Percentiles rank a stretch among this genome's conserved stretches.
phyloP scores from a whole-genome alignment of 176 grass and related monocot species.

The Themeda triandra region DNA sequence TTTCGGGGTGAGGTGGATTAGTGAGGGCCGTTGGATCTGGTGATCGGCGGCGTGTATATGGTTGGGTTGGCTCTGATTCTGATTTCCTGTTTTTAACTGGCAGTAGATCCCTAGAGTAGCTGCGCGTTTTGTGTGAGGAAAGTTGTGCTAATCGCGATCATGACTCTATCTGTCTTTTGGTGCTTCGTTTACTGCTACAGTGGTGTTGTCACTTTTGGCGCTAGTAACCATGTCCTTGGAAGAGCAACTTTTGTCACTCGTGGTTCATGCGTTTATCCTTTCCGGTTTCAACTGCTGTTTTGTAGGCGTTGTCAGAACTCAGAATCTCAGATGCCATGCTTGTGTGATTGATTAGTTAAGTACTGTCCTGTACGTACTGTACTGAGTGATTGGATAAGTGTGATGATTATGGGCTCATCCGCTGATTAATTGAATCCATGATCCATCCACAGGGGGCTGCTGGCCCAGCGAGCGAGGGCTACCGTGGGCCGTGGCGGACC shows the following conservation, averaged over 20 bases:
- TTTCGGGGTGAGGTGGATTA: not conserved
- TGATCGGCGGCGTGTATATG: not conserved
- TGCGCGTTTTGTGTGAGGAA: not conserved
- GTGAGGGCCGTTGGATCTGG: conserved; percentile 10
- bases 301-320: not conserved
- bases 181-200: not conserved
- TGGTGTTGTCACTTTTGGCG: not conserved
- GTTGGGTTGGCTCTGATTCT: not conserved
- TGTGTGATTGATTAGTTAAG: not conserved
- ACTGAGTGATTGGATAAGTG: not conserved
- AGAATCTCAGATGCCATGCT: too few species aligned
- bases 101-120: not conserved
- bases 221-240: not conserved
- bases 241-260: not conserved
- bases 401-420: not conserved
- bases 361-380: not conserved
- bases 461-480: not conserved
- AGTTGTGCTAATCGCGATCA: not conserved
- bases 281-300: not conserved
- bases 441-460: too few species aligned
- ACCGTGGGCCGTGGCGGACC: not conserved
- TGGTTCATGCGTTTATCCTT: not conserved
- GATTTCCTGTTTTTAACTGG: not conserved
- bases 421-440: not conserved
- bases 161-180: not conserved